Conservation (phyloP, 371 early-diverging fungal species). For the Rhizopus arrhizus region DNA sequence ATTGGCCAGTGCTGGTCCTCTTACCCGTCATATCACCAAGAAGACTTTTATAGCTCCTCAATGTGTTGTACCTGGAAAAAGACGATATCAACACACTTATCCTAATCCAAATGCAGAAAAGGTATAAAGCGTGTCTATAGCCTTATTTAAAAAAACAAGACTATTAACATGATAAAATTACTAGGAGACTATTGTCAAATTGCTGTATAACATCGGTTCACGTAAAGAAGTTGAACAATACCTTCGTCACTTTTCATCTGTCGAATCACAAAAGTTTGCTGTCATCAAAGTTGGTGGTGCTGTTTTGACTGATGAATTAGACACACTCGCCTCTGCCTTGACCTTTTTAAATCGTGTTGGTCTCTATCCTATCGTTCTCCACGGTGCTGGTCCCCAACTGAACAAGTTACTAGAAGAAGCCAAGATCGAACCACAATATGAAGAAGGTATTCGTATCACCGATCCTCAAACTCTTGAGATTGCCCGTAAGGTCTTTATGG, state of each 20-base stretch:
- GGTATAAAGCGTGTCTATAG: constrained; percentile 21
- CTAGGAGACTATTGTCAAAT: constrained; percentile 93
- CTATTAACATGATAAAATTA: background rate
- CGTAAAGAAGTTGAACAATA: constrained; percentile 98
- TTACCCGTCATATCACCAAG: constrained; percentile 25
- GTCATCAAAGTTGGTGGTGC: constrained; percentile 99
- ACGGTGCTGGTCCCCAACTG: constrained; percentile 97
- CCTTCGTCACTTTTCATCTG: constrained; percentile 91
- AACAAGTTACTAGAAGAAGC: constrained; percentile 86
- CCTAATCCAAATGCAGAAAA: constrained; percentile 44
- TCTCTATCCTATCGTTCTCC: constrained; percentile 95
- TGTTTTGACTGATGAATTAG: constrained; percentile 91
- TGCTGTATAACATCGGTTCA: constrained; percentile 98
- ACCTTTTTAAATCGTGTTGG: constrained; percentile 96
- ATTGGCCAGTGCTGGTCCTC: constrained; percentile 11
- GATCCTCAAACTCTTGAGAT: constrained; percentile 89
- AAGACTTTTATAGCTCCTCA: constrained; percentile 10
- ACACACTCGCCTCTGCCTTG: constrained; percentile 90
- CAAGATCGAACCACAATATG: constrained; percentile 88
- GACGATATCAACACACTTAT: constrained; percentile 26
- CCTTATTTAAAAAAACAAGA: background rate
- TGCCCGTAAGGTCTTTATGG: constrained; percentile 87
- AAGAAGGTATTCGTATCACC: constrained; percentile 95
- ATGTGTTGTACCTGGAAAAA: constrained; percentile 15
- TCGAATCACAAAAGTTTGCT: constrained; percentile 98